Percentiles rank a stretch among this genome's conserved stretches.
Conservation (phyloP, 768 basidiomycete species). For the Mrakia frigida region DNA sequence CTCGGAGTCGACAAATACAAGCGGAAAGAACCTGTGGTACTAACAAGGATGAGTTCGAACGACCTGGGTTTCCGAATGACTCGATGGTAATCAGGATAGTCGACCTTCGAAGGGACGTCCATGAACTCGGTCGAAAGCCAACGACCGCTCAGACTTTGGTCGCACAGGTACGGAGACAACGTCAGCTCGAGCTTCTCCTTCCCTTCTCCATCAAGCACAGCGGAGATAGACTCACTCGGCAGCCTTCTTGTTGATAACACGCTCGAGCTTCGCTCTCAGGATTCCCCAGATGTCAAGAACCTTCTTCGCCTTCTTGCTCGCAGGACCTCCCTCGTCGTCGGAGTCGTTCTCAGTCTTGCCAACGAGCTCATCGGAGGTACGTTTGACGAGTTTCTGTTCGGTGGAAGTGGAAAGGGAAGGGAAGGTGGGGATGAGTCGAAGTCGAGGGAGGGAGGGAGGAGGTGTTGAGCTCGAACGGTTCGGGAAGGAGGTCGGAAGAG, state of each 20-base stretch:
- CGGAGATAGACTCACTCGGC: not conserved
- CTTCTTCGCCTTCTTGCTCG: slow-evolving; percentile 50
- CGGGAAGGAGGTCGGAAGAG: not conserved
- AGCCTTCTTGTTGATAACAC: slow-evolving; percentile 63
- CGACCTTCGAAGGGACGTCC: slow-evolving; percentile 72
- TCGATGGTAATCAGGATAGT: slow-evolving; percentile 74
- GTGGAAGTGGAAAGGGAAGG: slow-evolving; percentile 15
- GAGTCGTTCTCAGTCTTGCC: slow-evolving; percentile 26
- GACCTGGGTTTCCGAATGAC: slow-evolving; percentile 73
- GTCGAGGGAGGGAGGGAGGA: not conserved
- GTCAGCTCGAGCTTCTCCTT: not conserved
- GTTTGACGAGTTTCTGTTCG: slow-evolving; percentile 50
- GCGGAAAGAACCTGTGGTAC: slow-evolving; percentile 41
- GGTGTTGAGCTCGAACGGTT: not conserved
- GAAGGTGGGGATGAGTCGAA: not conserved
- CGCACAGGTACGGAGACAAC: slow-evolving; percentile 1
- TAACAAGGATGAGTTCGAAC: slow-evolving; percentile 67
- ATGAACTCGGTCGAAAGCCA: slow-evolving; percentile 69
- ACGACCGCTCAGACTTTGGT: slow-evolving; percentile 50
- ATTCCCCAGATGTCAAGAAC: slow-evolving; percentile 26
- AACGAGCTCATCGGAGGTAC: slow-evolving; percentile 12
- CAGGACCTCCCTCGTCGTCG: slow-evolving; percentile 49
- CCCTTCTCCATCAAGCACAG: not conserved
- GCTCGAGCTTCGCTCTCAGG: slow-evolving; percentile 63
- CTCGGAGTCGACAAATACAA: not conserved